Base-by-base conservation (phyloP, 2,329 filamentous ascomycete species). In the Xylariaceae sp. region DNA sequence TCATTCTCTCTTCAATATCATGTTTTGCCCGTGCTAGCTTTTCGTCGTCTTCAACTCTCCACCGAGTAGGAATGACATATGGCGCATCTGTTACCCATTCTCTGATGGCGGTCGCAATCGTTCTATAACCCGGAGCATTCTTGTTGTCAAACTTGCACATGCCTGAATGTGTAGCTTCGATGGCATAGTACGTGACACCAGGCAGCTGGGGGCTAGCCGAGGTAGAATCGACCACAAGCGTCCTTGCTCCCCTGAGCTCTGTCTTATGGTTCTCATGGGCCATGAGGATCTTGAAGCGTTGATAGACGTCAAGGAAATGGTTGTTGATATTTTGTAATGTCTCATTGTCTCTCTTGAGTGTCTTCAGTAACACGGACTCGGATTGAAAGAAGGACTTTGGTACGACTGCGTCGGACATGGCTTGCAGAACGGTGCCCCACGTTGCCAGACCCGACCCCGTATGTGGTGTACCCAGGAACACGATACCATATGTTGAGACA, bases 391-490 rank as follows among this genome's bases (percentile, higher is more conserved):
- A 74, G 63, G 82, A 85, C 69, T 80, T 86, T 0, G 88, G 88
- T 9, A 90, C 71, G 14, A 91, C 79, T 0, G 83, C 82, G 50
- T 83, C 81, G 47, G 86, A 85, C 78, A 92, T 88, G 61, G 81
- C 82, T 72, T 92, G 87, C 29, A 92, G 75, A 52, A 89, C 76
- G 9, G 82, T 74, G 0, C 85, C 88, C 87, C 88, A 91, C 65
- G 83, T 81, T 1, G 88, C 89, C 2, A 87, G 74, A 61, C 87
- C 86, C 1, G 88, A 86, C 7, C 89, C 89, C 16, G 81, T 84
- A 70, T 92, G 90, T 6, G 90, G 90, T 12, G 90, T 93, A 12
- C 89, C 90, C 24, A 93, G 79, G 70, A 93, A 93, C 29, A 92
- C 79, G 55, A 92, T 84, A 21, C 86, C 90, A 67, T 87, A 92